Evolutionary conservation across 2,329 filamentous ascomycete species (phyloP).

Genomic region (Dactylonectria macrodidyma): DNA sequence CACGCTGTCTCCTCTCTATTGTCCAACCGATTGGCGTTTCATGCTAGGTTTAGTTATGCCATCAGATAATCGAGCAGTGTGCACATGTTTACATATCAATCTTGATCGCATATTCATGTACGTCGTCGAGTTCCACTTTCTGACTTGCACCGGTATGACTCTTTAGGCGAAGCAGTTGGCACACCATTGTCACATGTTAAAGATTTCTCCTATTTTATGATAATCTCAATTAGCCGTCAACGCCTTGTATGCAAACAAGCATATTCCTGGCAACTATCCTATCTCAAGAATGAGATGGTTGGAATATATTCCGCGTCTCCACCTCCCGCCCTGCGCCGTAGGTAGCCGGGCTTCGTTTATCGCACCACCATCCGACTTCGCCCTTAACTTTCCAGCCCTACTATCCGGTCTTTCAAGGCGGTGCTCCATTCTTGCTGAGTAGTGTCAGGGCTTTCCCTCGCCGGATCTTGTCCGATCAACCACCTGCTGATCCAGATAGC

Average conservation of each 20-base stretch:
- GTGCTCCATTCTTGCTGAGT: background rate
- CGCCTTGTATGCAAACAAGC: slow-evolving; percentile 18
- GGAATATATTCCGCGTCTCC: slow-evolving; percentile 35
- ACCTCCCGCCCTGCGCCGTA: slow-evolving; percentile 35
- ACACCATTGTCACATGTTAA: slow-evolving; percentile 16
- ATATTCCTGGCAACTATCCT: slow-evolving; percentile 35
- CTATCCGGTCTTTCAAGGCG: background rate
- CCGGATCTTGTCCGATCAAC: slow-evolving; percentile 12
- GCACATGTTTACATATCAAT: background rate
- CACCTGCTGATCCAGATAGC: slow-evolving; percentile 18
- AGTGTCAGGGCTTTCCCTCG: slow-evolving; percentile 8
- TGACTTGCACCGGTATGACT: slow-evolving; percentile 1
- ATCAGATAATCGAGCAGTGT: background rate
- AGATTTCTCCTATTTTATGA: background rate
- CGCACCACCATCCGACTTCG: background rate
- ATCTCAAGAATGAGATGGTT: slow-evolving; percentile 18
- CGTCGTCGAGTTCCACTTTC: background rate
- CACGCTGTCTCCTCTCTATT: background rate
- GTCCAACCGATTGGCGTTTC: background rate
- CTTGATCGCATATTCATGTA: background rate
- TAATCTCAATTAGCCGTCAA: slow-evolving; percentile 2
- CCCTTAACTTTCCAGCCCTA: background rate
- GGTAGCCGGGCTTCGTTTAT: slow-evolving; percentile 43
- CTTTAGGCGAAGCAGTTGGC: slow-evolving; percentile 15
- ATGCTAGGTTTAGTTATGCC: background rate